phyloP scores from a whole-genome alignment of 306 rosid genomes.

The Ormosia semicastrata region DNA sequence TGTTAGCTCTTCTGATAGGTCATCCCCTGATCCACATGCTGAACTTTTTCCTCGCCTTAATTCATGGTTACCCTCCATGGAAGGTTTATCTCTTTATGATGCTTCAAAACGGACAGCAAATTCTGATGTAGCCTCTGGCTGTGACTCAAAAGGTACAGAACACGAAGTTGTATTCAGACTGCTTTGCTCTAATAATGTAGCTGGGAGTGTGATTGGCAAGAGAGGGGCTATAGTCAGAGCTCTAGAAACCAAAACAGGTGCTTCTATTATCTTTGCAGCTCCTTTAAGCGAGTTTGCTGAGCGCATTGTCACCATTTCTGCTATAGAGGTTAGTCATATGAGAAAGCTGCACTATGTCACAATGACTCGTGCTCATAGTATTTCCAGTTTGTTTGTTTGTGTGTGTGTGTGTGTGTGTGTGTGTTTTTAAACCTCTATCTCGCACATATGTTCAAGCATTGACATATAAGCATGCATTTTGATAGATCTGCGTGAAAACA shows the following conservation, averaged over 20 bases:
- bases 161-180: constrained; percentile 52
- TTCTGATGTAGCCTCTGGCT: constrained; percentile 23
- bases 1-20: constrained; percentile 24
- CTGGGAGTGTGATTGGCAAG: constrained; percentile 69
- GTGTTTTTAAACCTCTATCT: not conserved
- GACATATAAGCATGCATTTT: not conserved
- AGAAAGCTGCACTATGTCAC: constrained; percentile 1
- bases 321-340: constrained; percentile 54
- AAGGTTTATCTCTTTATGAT: constrained; percentile 30
- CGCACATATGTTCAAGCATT: not conserved
- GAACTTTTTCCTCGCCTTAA: constrained; percentile 47
- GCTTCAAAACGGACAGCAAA: constrained; percentile 13
- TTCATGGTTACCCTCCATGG: constrained; percentile 35
- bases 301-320: constrained; percentile 61
- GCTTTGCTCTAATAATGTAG: constrained; percentile 54
- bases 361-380: not conserved
- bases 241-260: constrained; percentile 59
- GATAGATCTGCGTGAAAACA: not conserved
- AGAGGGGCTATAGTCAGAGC: constrained; percentile 52
- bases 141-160: constrained; percentile 26
- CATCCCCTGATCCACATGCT: constrained; percentile 26
- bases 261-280: constrained; percentile 60
- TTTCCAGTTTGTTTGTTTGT: not conserved
- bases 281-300: constrained; percentile 44
- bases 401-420: too few species aligned